Percentiles rank a stretch among this genome's conserved stretches.
Conservation (phyloP, 2,329 filamentous ascomycete genomes). For the Fusarium azukiicola region DNA sequence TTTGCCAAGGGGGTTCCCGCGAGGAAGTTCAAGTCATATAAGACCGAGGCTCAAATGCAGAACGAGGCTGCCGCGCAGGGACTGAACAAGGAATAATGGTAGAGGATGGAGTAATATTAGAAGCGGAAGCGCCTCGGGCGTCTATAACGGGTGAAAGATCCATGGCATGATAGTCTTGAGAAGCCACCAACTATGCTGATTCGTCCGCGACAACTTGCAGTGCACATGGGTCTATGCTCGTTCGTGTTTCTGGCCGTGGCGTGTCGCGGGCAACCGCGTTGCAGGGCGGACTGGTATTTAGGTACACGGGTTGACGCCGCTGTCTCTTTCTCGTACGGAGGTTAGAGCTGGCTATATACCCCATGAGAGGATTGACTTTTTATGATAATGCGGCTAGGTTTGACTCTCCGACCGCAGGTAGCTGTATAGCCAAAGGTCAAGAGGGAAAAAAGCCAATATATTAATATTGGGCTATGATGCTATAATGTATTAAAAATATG, state of each 20-base stretch:
- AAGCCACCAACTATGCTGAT: neutral
- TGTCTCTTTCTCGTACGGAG: no score
- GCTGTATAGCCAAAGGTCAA: no score
- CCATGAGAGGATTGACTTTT: no score
- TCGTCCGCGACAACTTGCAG: neutral
- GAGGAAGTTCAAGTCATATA: slow-evolving; percentile 34
- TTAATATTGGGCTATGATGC: no score
- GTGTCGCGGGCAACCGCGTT: neutral
- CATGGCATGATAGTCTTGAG: neutral
- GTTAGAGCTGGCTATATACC: no score
- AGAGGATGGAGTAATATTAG: neutral
- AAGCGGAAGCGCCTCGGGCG: neutral
- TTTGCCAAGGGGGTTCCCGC: slow-evolving; percentile 37
- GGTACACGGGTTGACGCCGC: neutral
- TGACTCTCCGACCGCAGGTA: no score
- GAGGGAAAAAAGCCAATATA: no score
- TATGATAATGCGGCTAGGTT: no score
- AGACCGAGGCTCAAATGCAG: slow-evolving; percentile 31
- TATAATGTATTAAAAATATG: no score
- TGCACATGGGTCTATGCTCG: neutral
- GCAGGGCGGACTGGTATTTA: neutral
- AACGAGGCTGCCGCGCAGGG: slow-evolving; percentile 33
- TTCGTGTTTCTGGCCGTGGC: neutral
- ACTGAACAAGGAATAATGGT: neutral
- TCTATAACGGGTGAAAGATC: neutral